These are phyloP conservation scores for Globisporangium echinulatum DNA, from an alignment of 352 stramenopile species.

Conservation along the genomic window DNA sequence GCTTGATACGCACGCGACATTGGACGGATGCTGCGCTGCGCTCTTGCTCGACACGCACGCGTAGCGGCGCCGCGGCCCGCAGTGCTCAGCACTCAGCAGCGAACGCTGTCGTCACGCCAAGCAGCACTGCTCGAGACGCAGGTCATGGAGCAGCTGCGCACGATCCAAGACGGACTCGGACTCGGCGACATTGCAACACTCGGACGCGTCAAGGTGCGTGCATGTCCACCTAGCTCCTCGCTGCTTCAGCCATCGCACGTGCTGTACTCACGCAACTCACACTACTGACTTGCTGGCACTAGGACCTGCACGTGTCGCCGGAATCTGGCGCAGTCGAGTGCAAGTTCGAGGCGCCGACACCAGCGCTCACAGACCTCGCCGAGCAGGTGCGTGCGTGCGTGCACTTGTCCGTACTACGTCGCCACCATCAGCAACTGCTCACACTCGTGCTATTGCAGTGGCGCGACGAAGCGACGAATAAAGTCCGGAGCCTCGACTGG, in stretches of 20 bases:
- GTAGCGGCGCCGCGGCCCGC: background rate
- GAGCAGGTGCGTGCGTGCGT: constrained; percentile 34
- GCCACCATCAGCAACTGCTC: too few relatives aligned
- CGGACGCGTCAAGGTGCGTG: constrained; percentile 69
- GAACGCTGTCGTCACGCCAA: constrained; percentile 56
- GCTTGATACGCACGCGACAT: background rate
- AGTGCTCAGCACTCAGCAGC: constrained; percentile 2
- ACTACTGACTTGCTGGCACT: background rate
- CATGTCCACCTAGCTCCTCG: too few relatives aligned
- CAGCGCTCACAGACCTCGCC: constrained; percentile 60
- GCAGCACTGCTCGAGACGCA: constrained; percentile 67
- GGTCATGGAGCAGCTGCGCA: constrained; percentile 63
- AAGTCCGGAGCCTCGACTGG: constrained; percentile 62
- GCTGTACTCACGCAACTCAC: too few relatives aligned
- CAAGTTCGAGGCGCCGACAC: constrained; percentile 66
- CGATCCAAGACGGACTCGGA: constrained; percentile 64
- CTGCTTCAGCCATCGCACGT: too few relatives aligned
- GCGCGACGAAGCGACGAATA: constrained; percentile 44
- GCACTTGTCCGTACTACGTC: background rate
- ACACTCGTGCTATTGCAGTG: constrained; percentile 34
- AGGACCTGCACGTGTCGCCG: constrained; percentile 50
- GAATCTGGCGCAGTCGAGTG: constrained; percentile 49
- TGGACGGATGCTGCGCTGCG: constrained; percentile 10
- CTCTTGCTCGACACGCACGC: constrained; percentile 17
- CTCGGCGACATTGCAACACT: constrained; percentile 69